Base-by-base conservation (phyloP, 805 yeast species). In the Candida dajiaensis region DNA sequence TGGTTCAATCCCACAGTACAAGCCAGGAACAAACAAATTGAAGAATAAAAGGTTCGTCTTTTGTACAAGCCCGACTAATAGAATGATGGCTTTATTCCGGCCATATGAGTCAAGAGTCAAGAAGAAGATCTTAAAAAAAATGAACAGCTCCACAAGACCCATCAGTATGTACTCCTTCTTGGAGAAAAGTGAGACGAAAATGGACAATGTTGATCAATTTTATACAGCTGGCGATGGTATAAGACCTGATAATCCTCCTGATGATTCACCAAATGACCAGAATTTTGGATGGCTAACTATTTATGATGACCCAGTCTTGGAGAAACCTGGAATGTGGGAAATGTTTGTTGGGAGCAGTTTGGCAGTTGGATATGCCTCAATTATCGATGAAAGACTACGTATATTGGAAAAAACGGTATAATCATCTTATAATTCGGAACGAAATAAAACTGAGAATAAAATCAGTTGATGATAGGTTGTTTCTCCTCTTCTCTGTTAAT, bases 281-380 rank as follows among this genome's bases (percentile, higher is more conserved):
- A 81, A 80, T 54, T 52, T 80, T 29, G 87, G 87, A 0, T 82
- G 87, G 87, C 61, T 81, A 3, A 80, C 86, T 0, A 65, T 81
- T 2, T 80, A 74, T 53, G 83, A 81, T 21, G 76, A 76, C 39
- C 20, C 7, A 0, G 49, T 47, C 7, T 25, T 65, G 6, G 61
- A 67, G 51, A 59, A 50, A 20, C 49, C 60, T 2, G 82, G 82
- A 0, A 70, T 71, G 65, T 80, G 80, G 73, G 83, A 80, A 50
- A 50, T 72, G 42, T 76, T 73, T 1, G 50, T 81, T 21, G 83
- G 83, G 0, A 54, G 76, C 53, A 73, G 79, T 0, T 64, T 80
- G 47, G 81, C 82, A 3, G 69, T 68, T 1, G 82, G 82, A 0
- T 67, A 68, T 53, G 72, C 73, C 23, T 54, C 61, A 16, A 38